Evolutionary conservation across 2,329 filamentous ascomycete genomes (phyloP).

Genomic region (Chalaropsis ovoidea): DNA sequence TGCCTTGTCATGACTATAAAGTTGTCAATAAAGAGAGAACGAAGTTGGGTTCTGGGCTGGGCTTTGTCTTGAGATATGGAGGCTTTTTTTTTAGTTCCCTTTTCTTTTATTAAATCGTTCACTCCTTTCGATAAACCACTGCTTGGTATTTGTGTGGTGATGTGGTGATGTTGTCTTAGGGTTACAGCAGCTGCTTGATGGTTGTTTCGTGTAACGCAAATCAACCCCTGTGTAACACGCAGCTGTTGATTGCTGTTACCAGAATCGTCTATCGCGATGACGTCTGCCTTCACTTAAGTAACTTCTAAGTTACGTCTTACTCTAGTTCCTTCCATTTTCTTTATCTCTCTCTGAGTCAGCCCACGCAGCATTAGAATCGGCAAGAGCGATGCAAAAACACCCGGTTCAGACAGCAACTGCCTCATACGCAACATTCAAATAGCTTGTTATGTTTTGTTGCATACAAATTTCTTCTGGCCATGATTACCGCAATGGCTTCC

Average conservation of each 20-base stretch:
- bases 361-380: not conserved
- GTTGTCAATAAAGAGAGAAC: too few species aligned
- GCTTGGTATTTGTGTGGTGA: too few species aligned
- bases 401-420: not conserved
- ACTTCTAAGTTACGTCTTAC: not conserved
- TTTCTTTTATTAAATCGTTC: not conserved
- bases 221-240: not conserved
- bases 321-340: not conserved
- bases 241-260: not conserved
- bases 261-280: not conserved
- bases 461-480: not conserved
- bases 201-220: not conserved
- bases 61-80: not conserved
- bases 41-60: too few species aligned
- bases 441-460: slow-evolving; percentile 6
- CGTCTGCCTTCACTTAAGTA: not conserved
- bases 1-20: too few species aligned
- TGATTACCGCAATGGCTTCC: not conserved
- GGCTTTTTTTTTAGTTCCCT: not conserved
- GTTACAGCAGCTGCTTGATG: too few species aligned
- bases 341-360: not conserved
- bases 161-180: too few species aligned
- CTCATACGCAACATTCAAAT: not conserved
- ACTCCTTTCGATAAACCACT: not conserved
- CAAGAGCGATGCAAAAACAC: not conserved